Evolutionary conservation across 345 rosid genomes (phyloP).

Genomic region (Citrus cavaleriei): DNA sequence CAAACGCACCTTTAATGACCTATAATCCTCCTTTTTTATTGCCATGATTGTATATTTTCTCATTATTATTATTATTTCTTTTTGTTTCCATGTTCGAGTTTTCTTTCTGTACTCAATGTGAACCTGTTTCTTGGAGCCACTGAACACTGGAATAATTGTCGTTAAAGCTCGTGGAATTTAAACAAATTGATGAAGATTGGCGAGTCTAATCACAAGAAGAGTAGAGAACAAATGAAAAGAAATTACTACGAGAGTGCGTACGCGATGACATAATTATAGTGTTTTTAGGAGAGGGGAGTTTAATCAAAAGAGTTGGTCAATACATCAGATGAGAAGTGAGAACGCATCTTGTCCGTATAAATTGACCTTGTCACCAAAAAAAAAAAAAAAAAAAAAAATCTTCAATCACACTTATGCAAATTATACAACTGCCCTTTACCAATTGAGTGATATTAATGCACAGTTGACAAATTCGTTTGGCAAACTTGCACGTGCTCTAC

Average conservation of each 20-base stretch:
- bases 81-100: no score
- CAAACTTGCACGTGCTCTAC: no score
- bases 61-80: no score
- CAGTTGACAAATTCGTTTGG: no score
- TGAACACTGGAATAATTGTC: no score
- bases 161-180: not conserved
- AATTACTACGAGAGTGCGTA: not conserved
- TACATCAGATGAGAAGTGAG: not conserved
- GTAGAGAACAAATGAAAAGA: not conserved
- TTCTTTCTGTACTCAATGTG: not conserved
- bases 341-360: not conserved
- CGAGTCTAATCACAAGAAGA: no score
- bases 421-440: not conserved
- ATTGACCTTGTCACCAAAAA: not conserved
- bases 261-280: not conserved
- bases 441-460: not conserved
- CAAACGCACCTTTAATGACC: not conserved
- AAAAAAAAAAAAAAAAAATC: no score
- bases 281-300: not conserved
- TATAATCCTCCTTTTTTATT: not conserved
- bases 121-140: not conserved
- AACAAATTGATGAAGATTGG: not conserved
- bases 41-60: not conserved
- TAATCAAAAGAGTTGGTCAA: not conserved
- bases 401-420: not conserved